Base-by-base conservation (phyloP, 2,329 filamentous ascomycete genomes). In the Dothideomycetes sp. region DNA sequence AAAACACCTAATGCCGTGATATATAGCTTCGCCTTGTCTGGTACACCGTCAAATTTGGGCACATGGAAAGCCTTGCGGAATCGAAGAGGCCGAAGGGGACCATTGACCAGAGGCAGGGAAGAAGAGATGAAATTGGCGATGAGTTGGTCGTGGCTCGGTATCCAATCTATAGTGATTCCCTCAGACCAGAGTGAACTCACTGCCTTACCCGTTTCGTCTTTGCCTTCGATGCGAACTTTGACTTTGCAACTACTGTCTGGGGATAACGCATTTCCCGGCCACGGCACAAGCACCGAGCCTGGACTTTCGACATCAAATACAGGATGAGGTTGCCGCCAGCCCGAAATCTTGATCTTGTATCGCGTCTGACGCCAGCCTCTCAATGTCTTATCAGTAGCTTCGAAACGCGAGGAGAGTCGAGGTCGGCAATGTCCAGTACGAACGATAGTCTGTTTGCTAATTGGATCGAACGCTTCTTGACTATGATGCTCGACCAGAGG, bases 1-100 rank as follows among this genome's bases (percentile, higher is more conserved):
- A 70, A 73, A 1, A 72, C 39, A 0, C 70, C 69, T 1, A 64
- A 53, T 0, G 61, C 59, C 0, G 68, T 70, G 28, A 70, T 65
- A 37, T 73, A 72, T 0, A 73, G 52, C 1, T 68, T 57, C 0
- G 68, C 68, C 8, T 37, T 43, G 15, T 33, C 18, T 9, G 23
- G 17, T 1, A 32, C 28, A 2, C 47, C 38, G 0, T 24, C 32
- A 17, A 18, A 28, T 1, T 33, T 16, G 3, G 45, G 36, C 0
- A 60, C 31, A 1, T 45, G 22, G 24, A 68, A 67, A 1, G 47
- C 45, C 13, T 61, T 64, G 1, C 61, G 50, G 33, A 67, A 59
- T 10, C 44, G 52, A 0, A 45, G 10, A 13, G 45, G 45, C 7
- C 32, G 24, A 5, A 43, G 29, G 10, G 40, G 34, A 7, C 17